Conservation (phyloP, 1,284 basidiomycete genomes). For the Chondrostereum purpureum region DNA sequence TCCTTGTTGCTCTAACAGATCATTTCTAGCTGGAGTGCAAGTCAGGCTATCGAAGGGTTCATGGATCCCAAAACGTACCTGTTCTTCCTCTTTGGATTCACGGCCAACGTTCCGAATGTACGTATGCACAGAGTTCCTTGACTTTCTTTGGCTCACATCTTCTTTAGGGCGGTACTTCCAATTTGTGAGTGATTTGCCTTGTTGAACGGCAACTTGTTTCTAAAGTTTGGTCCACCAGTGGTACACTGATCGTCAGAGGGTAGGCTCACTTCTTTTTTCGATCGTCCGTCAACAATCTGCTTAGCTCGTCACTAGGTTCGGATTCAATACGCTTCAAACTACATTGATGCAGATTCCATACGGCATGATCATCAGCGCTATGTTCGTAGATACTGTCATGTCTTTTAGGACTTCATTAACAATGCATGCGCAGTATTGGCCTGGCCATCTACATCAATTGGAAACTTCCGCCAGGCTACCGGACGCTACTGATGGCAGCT, state of each 20-base stretch:
- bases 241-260: conserved; percentile 31
- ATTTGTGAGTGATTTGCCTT: conserved; percentile 14
- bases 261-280: not conserved
- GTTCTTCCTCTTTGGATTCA: conserved; percentile 24
- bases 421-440: conserved; percentile 14
- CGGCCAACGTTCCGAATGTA: conserved; percentile 21
- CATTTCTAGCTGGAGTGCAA: conserved; percentile 21
- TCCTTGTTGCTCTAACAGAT: not conserved
- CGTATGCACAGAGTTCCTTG: not conserved
- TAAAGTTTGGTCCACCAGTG: conserved; percentile 5
- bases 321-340: conserved; percentile 32
- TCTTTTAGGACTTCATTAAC: not conserved
- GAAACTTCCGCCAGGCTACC: conserved; percentile 16
- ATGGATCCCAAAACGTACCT: conserved; percentile 24
- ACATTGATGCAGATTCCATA: conserved; percentile 33
- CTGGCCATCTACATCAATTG: conserved; percentile 17
- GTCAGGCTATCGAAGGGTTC: conserved; percentile 24
- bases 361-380: conserved; percentile 20
- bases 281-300: not conserved
- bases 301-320: conserved; percentile 18
- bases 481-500: conserved; percentile 20
- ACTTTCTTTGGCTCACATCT: not conserved
- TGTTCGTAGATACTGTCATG: conserved; percentile 14
- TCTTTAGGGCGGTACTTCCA: conserved; percentile 21
- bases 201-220: not conserved